Base-by-base conservation (phyloP, 495 filamentous ascomycete genomes). In the Tuber calosporum region DNA sequence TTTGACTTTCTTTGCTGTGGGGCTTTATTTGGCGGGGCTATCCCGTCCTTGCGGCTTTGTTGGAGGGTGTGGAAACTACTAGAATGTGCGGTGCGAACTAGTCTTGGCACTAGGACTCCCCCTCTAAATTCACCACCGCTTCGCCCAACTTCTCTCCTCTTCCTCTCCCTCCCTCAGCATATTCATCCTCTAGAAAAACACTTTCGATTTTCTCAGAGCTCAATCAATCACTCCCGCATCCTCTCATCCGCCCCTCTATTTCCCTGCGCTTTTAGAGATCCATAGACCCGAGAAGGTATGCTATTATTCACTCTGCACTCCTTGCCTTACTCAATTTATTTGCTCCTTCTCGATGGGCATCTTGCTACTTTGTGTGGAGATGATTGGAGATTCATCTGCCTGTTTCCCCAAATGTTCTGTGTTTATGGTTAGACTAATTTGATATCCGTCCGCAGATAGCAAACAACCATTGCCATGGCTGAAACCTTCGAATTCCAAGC, bases 401-500 rank as follows among this genome's bases (percentile, higher is more conserved):
- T 70, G 38, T 68, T 69, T 41, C 30, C 9, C 26, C 62, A 19
- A 34, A 26, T 66, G 11, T 43, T n/a, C 6, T 37, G 34, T 34
- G 36, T 39, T 48, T 58, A 7, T 34, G 34, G 42, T 34, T 3
- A 15, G 20, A 39, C 30, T 70, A 66, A 68, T 37, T 68, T 67
- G 67, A 62, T 48, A 78, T 43, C 6, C 68, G 69, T 68, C 20
- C 69, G 43, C 1, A 78, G 76, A 77, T 9, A 73, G 66, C 39
- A 77, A 77, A 71, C 70, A 78, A 70, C 53, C 76, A 67, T 77
- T 69, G 73, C 70, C 83, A 95, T 96, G 93, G 84, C 93, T 83
- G 83, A 97, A 87, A 96, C 92, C 74, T 97, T 97, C 87, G 93
- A 97, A 90, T 99, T 99, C 87, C 95, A 99, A 90, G 94, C 94